Evolutionary conservation across 2,329 filamentous ascomycete genomes (phyloP).

Genomic region (Fusarium keratoplasticum): DNA sequence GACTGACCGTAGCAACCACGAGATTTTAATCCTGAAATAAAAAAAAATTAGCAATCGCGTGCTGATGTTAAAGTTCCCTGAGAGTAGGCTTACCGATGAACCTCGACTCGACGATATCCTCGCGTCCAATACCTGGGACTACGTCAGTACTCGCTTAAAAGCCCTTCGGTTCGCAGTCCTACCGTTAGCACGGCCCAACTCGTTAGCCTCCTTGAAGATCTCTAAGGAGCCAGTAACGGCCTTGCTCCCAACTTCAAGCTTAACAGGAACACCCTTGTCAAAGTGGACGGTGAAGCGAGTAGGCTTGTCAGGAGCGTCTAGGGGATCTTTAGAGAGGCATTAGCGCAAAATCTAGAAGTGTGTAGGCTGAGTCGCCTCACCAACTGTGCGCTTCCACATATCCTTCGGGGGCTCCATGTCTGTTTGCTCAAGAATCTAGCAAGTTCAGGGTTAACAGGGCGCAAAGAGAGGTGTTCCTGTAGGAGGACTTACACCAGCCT

Average conservation of each 20-base stretch:
- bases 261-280: slow-evolving; percentile 74
- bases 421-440: slow-evolving; percentile 66
- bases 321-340: slow-evolving; percentile 56
- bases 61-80: slow-evolving; percentile 4
- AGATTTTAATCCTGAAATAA: slow-evolving; percentile 3
- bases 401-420: slow-evolving; percentile 70
- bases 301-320: slow-evolving; percentile 71
- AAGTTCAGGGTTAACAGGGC: slow-evolving; percentile 1
- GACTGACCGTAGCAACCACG: slow-evolving; percentile 5
- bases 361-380: not conserved
- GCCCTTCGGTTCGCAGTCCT: not conserved
- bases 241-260: slow-evolving; percentile 62
- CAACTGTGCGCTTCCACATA: slow-evolving; percentile 74
- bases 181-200: slow-evolving; percentile 1
- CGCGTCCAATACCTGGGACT: not conserved
- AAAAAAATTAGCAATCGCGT: slow-evolving; percentile 2
- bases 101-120: slow-evolving; percentile 4
- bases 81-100: slow-evolving; percentile 8
- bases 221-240: slow-evolving; percentile 66
- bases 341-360: not conserved
- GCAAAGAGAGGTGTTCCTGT: not conserved
- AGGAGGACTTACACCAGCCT: slow-evolving; percentile 17
- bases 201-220: slow-evolving; percentile 59
- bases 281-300: slow-evolving; percentile 74
- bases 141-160: not conserved